Evolutionary conservation across 2,329 filamentous ascomycete genomes (phyloP).

Genomic region (Dothideomycetes sp.): DNA sequence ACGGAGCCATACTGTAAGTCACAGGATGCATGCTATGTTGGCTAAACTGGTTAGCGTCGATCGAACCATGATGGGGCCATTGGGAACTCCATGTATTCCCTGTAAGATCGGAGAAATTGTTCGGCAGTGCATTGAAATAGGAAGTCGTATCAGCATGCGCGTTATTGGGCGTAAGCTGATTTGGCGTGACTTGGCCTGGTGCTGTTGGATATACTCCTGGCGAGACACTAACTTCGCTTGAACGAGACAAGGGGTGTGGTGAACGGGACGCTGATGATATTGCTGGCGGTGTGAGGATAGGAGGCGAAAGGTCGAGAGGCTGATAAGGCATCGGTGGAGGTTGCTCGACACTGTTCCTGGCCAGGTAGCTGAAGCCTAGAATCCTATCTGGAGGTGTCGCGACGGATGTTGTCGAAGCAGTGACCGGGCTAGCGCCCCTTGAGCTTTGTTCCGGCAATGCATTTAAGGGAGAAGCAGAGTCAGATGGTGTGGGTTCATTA

Average conservation of each 20-base stretch:
- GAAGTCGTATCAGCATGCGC: conserved; percentile 17
- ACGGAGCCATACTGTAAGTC: neutral
- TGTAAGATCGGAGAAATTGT: conserved; percentile 21
- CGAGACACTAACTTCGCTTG: neutral
- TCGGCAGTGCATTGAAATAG: conserved; percentile 23
- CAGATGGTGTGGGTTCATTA: conserved; percentile 39
- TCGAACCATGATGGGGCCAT: conserved; percentile 1
- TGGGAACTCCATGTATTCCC: conserved; percentile 13
- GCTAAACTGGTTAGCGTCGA: neutral
- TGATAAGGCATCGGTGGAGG: conserved; percentile 25
- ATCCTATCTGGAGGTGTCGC: conserved; percentile 25
- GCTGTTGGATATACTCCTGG: conserved; percentile 13
- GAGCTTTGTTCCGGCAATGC: conserved; percentile 36
- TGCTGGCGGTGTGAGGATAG: conserved; percentile 11
- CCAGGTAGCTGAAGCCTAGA: conserved; percentile 23
- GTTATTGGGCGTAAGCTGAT: too few relatives aligned
- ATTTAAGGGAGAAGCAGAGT: conserved; percentile 31
- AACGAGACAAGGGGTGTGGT: neutral
- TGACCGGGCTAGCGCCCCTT: conserved; percentile 36
- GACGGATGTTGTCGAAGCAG: conserved; percentile 24
- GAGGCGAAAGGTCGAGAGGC: conserved; percentile 14
- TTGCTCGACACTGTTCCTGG: conserved; percentile 22
- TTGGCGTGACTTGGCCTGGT: conserved; percentile 15
- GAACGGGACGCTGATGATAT: neutral
- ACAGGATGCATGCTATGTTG: neutral